A percentile compares a stretch with the other conserved stretches of the same genome.
These are phyloP conservation scores for Quillaja saponaria DNA, from an alignment of 306 rosid genomes.

Conservation along the genomic window DNA sequence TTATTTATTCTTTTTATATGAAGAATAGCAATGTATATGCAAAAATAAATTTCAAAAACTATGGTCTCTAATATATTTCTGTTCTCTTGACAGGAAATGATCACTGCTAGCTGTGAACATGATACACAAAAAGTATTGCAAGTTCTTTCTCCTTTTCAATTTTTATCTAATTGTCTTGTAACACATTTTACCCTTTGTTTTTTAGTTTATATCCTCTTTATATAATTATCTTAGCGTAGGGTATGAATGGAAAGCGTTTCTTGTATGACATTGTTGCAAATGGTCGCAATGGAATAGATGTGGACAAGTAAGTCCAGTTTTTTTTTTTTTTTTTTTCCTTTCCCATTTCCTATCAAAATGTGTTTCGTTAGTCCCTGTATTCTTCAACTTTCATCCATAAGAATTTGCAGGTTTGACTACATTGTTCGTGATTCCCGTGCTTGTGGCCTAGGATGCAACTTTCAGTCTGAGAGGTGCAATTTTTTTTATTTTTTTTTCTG, in stretches of 20 bases:
- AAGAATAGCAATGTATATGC: constrained; percentile 15
- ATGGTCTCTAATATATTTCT: constrained; percentile 23
- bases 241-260: constrained; percentile 52
- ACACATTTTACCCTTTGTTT: constrained; percentile 1
- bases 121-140: constrained; percentile 30
- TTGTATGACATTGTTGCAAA: constrained; percentile 93
- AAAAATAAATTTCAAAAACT: constrained; percentile 9
- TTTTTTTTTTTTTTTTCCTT: constrained; percentile 7
- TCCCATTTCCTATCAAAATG: background rate
- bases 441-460: constrained; percentile 87
- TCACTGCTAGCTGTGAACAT: constrained; percentile 30
- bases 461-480: constrained; percentile 65
- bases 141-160: background rate
- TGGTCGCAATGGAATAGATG: constrained; percentile 92
- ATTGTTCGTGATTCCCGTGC: constrained; percentile 84
- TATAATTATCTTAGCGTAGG: constrained; percentile 6
- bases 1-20: constrained; percentile 16
- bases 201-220: constrained; percentile 8
- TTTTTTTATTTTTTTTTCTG: constrained; percentile 14
- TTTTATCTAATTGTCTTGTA: background rate
- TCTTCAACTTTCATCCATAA: constrained; percentile 18
- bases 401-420: constrained; percentile 78
- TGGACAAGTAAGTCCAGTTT: constrained; percentile 68
- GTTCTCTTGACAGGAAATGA: constrained; percentile 48
- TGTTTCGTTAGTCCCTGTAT: constrained; percentile 11